Base-by-base conservation (phyloP, 768 basidiomycete genomes). In the Podaxis pistillaris region DNA sequence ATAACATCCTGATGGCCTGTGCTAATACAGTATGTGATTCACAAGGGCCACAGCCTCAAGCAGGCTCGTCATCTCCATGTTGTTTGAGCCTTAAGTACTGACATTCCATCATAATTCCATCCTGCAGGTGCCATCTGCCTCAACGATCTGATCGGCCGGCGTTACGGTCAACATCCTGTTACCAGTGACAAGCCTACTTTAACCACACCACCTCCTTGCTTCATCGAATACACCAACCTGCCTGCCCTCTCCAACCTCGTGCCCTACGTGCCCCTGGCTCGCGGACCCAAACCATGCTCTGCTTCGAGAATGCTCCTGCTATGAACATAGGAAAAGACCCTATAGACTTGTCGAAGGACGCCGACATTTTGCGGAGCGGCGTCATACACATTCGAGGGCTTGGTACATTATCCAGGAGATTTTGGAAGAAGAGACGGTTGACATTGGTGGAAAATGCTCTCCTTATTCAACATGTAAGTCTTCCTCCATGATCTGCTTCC, bases 111-210 rank as follows among this genome's bases (percentile, higher is more conserved):
- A 56, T 26, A 38, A 36, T 59, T 59, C 4, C 47, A 47, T 56
- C 47, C 47, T 38, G 55, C 54, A 53, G 47, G 54, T 51, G 54
- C 61, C 61, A 62, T 51, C 61, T 50, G 17, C 46, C 2, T 41
- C 46, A 56, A 62, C 61, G 61, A 62, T 62, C 61, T 62, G 61
- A 62, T 62, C 61, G 61, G 61, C 24, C 54, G 54, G 46, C 19
- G 46, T 47, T 40, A 47, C 53, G 17, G 55, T 15, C 24, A 55
- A 22, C 54, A 37, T 26, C 47, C 22, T 22, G 60, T 62, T 38
- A 56, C 61, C 13, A 49, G 53, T 50, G 47, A 47, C 60, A 33
- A 15, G n/a, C 58, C 44, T 60, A 62, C 61, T 62, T 62, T 62
- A 62, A 56, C 61, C 61, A 28, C 61, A 62, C 55, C 61, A 38